Evolutionary conservation across 257 asterid genomes (phyloP).

Genomic region (Marsdenia floribunda): DNA sequence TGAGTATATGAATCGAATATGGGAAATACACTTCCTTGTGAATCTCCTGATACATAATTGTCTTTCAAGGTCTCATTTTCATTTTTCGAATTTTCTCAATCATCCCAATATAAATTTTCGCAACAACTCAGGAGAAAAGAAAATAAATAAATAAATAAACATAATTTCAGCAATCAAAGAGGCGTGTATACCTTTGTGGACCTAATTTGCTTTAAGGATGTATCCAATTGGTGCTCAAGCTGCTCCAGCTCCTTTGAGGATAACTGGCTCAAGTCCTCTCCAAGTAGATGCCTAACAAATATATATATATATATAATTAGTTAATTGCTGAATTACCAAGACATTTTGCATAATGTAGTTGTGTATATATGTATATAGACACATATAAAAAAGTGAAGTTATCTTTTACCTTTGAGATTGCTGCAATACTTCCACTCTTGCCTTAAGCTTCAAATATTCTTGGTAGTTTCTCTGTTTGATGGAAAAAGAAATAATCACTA

Average conservation of each 20-base stretch:
- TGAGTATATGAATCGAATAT: too few species aligned
- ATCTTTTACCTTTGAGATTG: slow-evolving; percentile 62
- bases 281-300: slow-evolving; percentile 46
- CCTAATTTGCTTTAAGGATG: slow-evolving; percentile 48
- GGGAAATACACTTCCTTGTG: too few species aligned
- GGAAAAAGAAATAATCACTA: neutral
- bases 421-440: slow-evolving; percentile 49
- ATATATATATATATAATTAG: too few species aligned
- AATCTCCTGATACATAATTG: too few species aligned
- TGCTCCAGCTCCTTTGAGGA: slow-evolving; percentile 48
- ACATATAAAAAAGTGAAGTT: neutral
- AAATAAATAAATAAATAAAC: too few species aligned
- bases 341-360: neutral
- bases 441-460: slow-evolving; percentile 59
- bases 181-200: slow-evolving; percentile 36
- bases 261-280: slow-evolving; percentile 55
- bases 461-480: slow-evolving; percentile 42
- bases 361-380: too few species aligned
- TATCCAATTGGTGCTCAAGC: slow-evolving; percentile 51
- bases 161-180: neutral
- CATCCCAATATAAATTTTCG: too few species aligned
- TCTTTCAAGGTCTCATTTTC: too few species aligned
- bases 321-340: too few species aligned
- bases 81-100: too few species aligned
- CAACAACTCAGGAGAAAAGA: too few species aligned